Conservation (phyloP, 106 monocot species). For the Dioscorea zingiberensis region DNA sequence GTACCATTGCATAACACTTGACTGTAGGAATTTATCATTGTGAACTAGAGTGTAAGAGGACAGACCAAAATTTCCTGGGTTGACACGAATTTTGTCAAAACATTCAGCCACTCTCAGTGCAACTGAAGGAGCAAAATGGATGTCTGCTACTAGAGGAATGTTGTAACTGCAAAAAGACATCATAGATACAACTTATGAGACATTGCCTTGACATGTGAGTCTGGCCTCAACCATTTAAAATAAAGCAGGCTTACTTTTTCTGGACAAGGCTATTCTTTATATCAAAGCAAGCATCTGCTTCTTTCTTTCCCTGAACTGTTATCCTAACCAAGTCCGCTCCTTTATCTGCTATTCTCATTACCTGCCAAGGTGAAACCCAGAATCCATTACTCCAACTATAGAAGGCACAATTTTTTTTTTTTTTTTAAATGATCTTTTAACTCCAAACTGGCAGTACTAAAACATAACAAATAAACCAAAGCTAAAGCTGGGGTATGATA, state of each 20-base stretch:
- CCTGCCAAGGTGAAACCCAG: conserved; percentile 24
- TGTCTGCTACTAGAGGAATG: conserved; percentile 97
- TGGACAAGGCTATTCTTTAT: conserved; percentile 95
- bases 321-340: conserved; percentile 96
- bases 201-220: neutral
- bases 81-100: conserved; percentile 99
- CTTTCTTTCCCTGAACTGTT: conserved; percentile 96
- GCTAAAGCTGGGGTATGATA: neutral
- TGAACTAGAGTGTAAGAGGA: neutral
- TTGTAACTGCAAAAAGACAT: conserved; percentile 60
- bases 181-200: neutral
- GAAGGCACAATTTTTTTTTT: neutral
- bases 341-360: conserved; percentile 99
- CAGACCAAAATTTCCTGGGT: conserved; percentile 98
- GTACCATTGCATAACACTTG: neutral
- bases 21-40: too few relatives aligned
- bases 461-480: neutral
- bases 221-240: too few relatives aligned
- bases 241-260: conserved; percentile 55
- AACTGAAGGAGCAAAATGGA: conserved; percentile 96
- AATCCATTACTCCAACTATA: too few relatives aligned
- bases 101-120: conserved; percentile 97
- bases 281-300: conserved; percentile 99
- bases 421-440: too few relatives aligned
- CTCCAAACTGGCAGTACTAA: neutral